phyloP scores from a whole-genome alignment of 176 grass and related monocot species.

The Cenchrus purpureus region DNA sequence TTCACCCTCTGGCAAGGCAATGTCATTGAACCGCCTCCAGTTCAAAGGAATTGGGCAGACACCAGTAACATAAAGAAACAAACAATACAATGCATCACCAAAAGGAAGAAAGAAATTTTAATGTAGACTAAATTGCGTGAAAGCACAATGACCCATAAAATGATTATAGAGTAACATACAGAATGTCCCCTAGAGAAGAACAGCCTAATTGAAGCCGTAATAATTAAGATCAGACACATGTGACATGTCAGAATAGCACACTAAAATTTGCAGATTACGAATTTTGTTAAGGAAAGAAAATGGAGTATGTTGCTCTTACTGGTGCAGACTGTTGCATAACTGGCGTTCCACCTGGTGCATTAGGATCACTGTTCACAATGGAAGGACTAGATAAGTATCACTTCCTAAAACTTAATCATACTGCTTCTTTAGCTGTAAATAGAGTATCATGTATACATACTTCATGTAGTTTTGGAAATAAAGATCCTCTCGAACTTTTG shows the following conservation, averaged over 20 bases:
- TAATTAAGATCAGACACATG: background rate
- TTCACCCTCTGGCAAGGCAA: background rate
- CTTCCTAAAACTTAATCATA: conserved; percentile 11
- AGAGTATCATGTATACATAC: conserved; percentile 52
- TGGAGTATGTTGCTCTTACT: conserved; percentile 51
- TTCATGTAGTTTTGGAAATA: conserved; percentile 99
- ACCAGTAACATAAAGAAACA: conserved; percentile 3
- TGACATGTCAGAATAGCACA: background rate
- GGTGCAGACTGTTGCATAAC: conserved; percentile 93
- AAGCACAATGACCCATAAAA: background rate
- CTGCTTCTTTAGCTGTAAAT: conserved; percentile 13
- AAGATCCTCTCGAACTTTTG: conserved; percentile 94
- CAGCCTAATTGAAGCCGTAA: background rate
- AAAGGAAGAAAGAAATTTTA: background rate
- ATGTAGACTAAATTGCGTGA: background rate
- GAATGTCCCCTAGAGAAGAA: conserved; percentile 10
- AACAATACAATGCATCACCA: conserved; percentile 4
- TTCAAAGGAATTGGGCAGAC: background rate
- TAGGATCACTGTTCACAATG: conserved; percentile 71
- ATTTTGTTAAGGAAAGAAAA: conserved; percentile 6
- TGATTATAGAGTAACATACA: background rate
- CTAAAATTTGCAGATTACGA: background rate
- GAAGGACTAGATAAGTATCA: conserved; percentile 35
- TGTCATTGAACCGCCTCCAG: background rate
- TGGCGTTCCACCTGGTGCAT: conserved; percentile 96